These are phyloP conservation scores for Astragalus glycyphyllos DNA, from an alignment of 306 rosid species.

Conservation along the genomic window DNA sequence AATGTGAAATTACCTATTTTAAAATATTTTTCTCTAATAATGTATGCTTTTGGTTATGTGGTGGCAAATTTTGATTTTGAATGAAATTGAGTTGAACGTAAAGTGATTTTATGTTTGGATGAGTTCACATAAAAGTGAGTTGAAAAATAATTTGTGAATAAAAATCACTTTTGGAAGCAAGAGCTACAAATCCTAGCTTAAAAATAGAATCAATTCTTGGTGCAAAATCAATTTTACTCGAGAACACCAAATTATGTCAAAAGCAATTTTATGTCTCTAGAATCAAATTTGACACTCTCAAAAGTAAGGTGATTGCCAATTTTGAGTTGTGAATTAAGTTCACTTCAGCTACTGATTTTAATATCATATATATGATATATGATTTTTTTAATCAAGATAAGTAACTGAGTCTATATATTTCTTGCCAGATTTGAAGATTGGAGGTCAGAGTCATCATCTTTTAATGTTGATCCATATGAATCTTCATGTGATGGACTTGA, in stretches of 20 bases:
- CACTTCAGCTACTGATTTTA: not conserved
- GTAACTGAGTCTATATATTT: constrained; percentile 10
- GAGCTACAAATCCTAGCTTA: too few species aligned
- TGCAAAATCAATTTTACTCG: not conserved
- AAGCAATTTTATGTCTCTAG: too few species aligned
- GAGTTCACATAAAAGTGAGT: not conserved
- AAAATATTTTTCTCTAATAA: constrained; percentile 13
- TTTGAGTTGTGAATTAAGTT: not conserved
- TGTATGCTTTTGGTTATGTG: not conserved
- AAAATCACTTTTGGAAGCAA: too few species aligned
- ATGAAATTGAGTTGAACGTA: too few species aligned
- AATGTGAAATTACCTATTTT: not conserved
- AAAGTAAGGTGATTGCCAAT: not conserved
- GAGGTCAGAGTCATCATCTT: constrained; percentile 58
- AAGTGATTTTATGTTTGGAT: too few species aligned
- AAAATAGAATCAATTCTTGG: too few species aligned
- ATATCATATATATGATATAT: constrained; percentile 14
- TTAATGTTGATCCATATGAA: constrained; percentile 43
- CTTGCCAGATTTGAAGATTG: constrained; percentile 64
- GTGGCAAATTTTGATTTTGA: too few species aligned
- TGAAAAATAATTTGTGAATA: not conserved
- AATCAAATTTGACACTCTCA: too few species aligned
- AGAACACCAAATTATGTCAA: too few species aligned
- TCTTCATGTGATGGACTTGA: constrained; percentile 40
- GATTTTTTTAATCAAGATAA: constrained; percentile 14